These are phyloP conservation scores for Eucommia ulmoides DNA, from an alignment of 257 asterid species.

Conservation along the genomic window DNA sequence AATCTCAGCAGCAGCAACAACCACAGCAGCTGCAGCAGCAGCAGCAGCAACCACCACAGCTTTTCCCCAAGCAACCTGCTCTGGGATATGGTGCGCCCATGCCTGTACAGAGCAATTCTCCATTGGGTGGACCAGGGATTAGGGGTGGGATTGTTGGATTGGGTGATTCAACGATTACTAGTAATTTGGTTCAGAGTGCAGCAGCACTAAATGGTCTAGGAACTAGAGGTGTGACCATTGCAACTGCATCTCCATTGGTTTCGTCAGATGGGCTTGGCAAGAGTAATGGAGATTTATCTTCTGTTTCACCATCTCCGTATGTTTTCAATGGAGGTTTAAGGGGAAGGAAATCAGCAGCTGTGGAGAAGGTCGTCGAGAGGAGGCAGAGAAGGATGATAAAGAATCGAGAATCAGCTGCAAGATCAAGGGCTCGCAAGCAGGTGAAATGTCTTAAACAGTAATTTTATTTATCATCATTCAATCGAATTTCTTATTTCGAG, in stretches of 20 bases:
- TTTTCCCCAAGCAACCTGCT: constrained; percentile 57
- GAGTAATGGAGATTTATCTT: constrained; percentile 60
- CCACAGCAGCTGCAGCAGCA: constrained; percentile 11
- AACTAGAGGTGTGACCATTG: constrained; percentile 25
- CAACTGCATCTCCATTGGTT: constrained; percentile 48
- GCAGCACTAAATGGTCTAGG: constrained; percentile 32
- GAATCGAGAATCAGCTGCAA: constrained; percentile 91
- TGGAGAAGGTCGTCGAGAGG: constrained; percentile 91
- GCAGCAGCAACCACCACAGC: constrained; percentile 7
- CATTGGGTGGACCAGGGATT: constrained; percentile 32
- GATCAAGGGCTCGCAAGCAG: constrained; percentile 97
- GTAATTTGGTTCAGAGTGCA: constrained; percentile 31
- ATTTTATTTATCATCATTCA: no score
- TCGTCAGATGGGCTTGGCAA: constrained; percentile 62
- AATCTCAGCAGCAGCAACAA: constrained; percentile 12
- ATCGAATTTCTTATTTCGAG: no score
- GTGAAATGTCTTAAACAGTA: no score
- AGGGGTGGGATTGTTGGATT: constrained; percentile 40
- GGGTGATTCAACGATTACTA: constrained; percentile 30
- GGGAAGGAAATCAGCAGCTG: constrained; percentile 50
- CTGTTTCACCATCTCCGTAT: constrained; percentile 67
- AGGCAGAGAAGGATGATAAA: constrained; percentile 96
- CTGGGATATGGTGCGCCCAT: constrained; percentile 39
- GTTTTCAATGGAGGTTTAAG: constrained; percentile 56
- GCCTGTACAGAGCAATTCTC: constrained; percentile 33